These are phyloP conservation scores for Monosiga brevicollis DNA, from an alignment of 78 protist genomes.

Conservation along the genomic window DNA sequence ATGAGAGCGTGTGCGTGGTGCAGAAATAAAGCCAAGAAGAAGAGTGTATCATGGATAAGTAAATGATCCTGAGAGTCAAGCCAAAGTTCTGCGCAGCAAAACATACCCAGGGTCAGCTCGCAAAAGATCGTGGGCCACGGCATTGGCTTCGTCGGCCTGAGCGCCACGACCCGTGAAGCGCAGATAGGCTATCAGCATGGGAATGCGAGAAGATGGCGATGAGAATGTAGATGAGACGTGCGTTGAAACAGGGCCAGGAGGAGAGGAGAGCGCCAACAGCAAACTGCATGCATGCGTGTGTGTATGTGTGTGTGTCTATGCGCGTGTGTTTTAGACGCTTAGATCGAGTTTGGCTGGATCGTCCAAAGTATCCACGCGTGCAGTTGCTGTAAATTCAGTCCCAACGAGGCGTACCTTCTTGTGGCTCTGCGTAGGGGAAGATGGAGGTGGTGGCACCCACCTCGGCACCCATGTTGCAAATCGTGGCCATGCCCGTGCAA, in stretches of 20 bases:
- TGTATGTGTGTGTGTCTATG: background rate
- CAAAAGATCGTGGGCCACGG: slow-evolving; percentile 1
- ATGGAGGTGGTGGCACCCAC: slow-evolving; percentile 75
- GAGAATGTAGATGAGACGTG: too few relatives aligned
- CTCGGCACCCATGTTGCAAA: slow-evolving; percentile 95
- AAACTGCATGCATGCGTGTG: background rate
- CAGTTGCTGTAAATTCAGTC: too few relatives aligned
- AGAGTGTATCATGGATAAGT: too few relatives aligned
- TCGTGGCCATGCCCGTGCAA: slow-evolving; percentile 88
- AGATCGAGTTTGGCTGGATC: too few relatives aligned
- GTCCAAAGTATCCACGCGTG: too few relatives aligned
- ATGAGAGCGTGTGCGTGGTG: too few relatives aligned
- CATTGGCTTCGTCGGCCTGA: slow-evolving; percentile 26
- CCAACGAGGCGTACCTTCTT: background rate
- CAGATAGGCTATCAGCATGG: slow-evolving; percentile 55
- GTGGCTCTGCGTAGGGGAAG: slow-evolving; percentile 67
- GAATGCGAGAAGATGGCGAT: too few relatives aligned
- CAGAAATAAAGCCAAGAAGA: too few relatives aligned
- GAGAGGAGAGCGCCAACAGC: background rate
- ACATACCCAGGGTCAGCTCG: slow-evolving; percentile 61
- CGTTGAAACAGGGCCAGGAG: too few relatives aligned
- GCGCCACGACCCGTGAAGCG: slow-evolving; percentile 46
- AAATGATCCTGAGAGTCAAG: too few relatives aligned
- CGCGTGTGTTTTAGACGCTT: too few relatives aligned
- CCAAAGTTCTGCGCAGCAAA: too few relatives aligned